phyloP scores from a whole-genome alignment of 306 rosid genomes.

The Quercus parvula region DNA sequence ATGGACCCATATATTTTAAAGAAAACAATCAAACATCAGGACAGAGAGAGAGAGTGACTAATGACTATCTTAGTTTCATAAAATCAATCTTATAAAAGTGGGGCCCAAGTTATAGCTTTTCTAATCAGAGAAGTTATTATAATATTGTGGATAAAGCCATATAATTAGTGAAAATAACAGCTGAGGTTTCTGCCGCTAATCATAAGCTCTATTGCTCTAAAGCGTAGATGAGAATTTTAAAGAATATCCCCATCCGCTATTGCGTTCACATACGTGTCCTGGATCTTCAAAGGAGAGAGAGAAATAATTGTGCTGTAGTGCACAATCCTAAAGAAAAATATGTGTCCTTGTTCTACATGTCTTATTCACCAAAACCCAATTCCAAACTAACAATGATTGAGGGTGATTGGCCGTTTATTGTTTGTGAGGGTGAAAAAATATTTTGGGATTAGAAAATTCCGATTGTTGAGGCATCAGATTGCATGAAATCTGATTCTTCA shows the following conservation, averaged over 20 bases:
- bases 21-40: too few relatives aligned
- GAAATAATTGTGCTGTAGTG: background rate
- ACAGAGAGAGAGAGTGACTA: background rate
- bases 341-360: background rate
- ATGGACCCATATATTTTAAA: too few relatives aligned
- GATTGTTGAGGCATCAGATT: too few relatives aligned
- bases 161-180: background rate
- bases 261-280: conserved; percentile 32
- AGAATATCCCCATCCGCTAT: conserved; percentile 7
- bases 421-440: too few relatives aligned
- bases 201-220: too few relatives aligned
- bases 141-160: conserved; percentile 22
- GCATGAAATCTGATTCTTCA: too few relatives aligned
- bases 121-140: background rate
- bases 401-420: too few relatives aligned
- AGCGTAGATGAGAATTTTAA: background rate
- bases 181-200: too few relatives aligned
- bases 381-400: too few relatives aligned
- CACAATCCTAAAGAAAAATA: background rate
- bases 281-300: background rate
- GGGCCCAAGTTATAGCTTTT: background rate
- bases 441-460: too few relatives aligned
- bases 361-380: background rate
- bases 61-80: background rate
- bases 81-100: background rate